Conservation (phyloP, 108 stramenopile species). For the Nannochloropsis salina region DNA sequence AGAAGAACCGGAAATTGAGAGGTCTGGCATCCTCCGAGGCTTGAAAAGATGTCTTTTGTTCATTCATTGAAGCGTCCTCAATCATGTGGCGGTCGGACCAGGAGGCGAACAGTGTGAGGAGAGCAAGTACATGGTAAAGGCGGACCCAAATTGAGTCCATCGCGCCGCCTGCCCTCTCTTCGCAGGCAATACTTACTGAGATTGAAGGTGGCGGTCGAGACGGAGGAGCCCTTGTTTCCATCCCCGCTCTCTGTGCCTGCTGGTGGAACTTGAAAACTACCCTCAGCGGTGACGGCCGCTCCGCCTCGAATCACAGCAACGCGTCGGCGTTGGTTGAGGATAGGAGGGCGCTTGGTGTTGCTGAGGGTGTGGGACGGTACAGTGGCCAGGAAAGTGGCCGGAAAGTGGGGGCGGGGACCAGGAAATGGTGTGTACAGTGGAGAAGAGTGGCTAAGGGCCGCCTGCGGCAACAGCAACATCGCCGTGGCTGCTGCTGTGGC, state of each 20-base stretch:
- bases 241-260: neutral
- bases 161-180: neutral
- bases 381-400: neutral
- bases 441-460: neutral
- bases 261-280: neutral
- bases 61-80: too few relatives aligned
- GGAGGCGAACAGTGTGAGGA: neutral
- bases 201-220: neutral
- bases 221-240: slow-evolving; percentile 6
- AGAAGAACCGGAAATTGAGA: too few relatives aligned
- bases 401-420: neutral
- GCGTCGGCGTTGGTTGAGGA: neutral
- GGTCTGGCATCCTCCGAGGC: too few relatives aligned
- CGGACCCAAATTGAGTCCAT: neutral
- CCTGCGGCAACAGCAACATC: neutral
- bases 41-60: too few relatives aligned
- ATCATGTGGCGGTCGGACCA: too few relatives aligned
- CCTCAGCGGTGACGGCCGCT: neutral
- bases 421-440: neutral
- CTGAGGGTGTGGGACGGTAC: neutral
- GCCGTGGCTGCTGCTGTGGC: slow-evolving; percentile 4
- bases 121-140: neutral
- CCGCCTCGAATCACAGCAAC: neutral
- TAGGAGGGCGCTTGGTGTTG: neutral
- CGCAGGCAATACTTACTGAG: neutral